Evolutionary conservation across 148 eudicot species (phyloP).

Genomic region (Hydrangea macrophylla): DNA sequence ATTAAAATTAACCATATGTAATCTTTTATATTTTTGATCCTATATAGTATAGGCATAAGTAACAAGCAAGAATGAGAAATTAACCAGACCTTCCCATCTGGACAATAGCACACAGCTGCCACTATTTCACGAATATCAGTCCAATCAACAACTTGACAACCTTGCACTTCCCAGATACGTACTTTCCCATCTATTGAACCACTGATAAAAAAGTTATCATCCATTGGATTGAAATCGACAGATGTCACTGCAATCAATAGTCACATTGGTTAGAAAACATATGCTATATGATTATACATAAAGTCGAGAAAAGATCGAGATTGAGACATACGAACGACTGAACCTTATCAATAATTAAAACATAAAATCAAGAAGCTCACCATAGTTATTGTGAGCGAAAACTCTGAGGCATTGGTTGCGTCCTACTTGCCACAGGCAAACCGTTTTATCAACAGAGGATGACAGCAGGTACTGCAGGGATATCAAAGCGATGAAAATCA

Average conservation of each 20-base stretch:
- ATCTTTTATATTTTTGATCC: background rate
- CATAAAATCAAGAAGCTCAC: constrained; percentile 31
- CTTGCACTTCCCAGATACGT: constrained; percentile 73
- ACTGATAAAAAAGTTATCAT: constrained; percentile 73
- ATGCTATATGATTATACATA: background rate
- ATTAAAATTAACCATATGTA: background rate
- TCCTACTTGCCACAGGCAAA: constrained; percentile 82
- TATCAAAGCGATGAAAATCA: background rate
- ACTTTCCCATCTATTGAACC: constrained; percentile 94
- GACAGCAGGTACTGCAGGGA: constrained; percentile 63
- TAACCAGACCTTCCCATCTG: constrained; percentile 73
- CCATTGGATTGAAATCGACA: constrained; percentile 69
- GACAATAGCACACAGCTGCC: constrained; percentile 78
- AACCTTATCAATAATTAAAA: background rate
- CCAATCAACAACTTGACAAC: constrained; percentile 78
- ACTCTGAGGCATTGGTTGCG: constrained; percentile 42
- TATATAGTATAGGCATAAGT: no score
- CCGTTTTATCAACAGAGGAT: constrained; percentile 82
- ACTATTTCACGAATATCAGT: constrained; percentile 78
- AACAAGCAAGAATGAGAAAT: constrained; percentile 8
- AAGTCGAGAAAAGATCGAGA: background rate
- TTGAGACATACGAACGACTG: background rate
- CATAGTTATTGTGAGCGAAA: constrained; percentile 76
- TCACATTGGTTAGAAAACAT: constrained; percentile 11
- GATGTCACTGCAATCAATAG: constrained; percentile 69